Conservation (phyloP, 352 stramenopile genomes). For the Globisporangium radiosum region DNA sequence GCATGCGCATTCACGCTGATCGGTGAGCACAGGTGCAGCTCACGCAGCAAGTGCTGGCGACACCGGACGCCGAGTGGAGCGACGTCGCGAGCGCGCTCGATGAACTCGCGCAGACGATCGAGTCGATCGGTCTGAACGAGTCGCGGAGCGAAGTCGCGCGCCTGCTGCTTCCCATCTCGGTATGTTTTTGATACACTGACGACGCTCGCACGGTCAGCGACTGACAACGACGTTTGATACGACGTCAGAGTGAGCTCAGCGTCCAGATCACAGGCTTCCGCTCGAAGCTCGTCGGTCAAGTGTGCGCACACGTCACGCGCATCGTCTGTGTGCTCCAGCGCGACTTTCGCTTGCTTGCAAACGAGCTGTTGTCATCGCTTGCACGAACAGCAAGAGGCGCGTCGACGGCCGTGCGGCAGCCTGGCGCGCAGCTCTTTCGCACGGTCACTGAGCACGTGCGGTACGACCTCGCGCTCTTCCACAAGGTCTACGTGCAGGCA, state of each 20-base stretch:
- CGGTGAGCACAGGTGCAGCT: constrained; percentile 27
- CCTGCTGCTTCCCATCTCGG: constrained; percentile 39
- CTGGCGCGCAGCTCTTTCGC: constrained; percentile 39
- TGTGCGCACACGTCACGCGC: constrained; percentile 36
- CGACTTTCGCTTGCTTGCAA: constrained; percentile 52
- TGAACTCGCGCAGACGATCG: constrained; percentile 40
- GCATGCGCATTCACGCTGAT: neutral
- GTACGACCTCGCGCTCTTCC: constrained; percentile 51
- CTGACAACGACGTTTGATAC: neutral
- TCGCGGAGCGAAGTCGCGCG: constrained; percentile 24
- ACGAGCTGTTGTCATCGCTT: constrained; percentile 43
- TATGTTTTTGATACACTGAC: constrained; percentile 11
- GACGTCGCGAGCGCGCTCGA: constrained; percentile 28
- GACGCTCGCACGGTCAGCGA: neutral
- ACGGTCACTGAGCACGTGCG: constrained; percentile 48
- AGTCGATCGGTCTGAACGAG: constrained; percentile 21
- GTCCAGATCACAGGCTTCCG: constrained; percentile 35
- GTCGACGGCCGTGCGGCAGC: constrained; percentile 42
- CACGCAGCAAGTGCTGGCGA: constrained; percentile 25
- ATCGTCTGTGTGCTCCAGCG: constrained; percentile 36
- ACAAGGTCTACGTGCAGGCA: constrained; percentile 31
- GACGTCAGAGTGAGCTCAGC: constrained; percentile 27
- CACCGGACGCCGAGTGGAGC: constrained; percentile 32
- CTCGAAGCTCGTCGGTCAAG: constrained; percentile 46
- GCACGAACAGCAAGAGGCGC: constrained; percentile 44